Evolutionary conservation across 2,329 filamentous ascomycete genomes (phyloP), one percentile per base, ranked within the genome.

Genomic region (Pseudogymnoascus sp.): DNA sequence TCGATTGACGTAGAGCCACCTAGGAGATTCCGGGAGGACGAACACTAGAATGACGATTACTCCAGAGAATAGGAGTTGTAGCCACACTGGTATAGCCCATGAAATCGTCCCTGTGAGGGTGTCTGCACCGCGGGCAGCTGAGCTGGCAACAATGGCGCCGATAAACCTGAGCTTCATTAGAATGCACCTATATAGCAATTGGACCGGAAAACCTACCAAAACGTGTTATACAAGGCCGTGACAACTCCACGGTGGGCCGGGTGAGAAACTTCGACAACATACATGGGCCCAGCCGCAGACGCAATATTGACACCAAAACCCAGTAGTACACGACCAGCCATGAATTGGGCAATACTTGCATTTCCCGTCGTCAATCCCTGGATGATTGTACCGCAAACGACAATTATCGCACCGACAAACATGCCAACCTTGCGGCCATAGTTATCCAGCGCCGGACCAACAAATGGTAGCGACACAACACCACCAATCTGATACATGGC

Each of bases 241-340:
- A 78, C 71, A 19, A 74, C 64, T 57, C 76, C 76, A 57, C 77
- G 74, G 63, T 74, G 77, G 5, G 74, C 74, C 5, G 76, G 76
- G 64, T 77, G 75, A 58, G 73, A 73, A 30, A 77, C 73, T 65
- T 79, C 77, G 19, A 77, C 72, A 15, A 77, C 75, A 64, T 78
- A 78, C 60, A 75, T 74, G 5, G 77, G 77, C 1, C 75, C 77
- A 5, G 77, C 76, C 1, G 75, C 72, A 1, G 75, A 73, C 15
- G 75, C 74, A 62, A 79, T 74, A 39, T 74, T 74, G 23, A 78
- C 76, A 58, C 77, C 77, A 62, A 85, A 84, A 59, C 83, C 83
- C 2, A 85, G 77, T 18, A 85, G 70, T 71, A 85, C 84, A 26
- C 82, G 77, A n/a, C 82, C 82, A 41, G 76, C 77, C 69, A 79